Conservation (phyloP, 1,284 basidiomycete species). For the Cystobasidium pallidum region DNA sequence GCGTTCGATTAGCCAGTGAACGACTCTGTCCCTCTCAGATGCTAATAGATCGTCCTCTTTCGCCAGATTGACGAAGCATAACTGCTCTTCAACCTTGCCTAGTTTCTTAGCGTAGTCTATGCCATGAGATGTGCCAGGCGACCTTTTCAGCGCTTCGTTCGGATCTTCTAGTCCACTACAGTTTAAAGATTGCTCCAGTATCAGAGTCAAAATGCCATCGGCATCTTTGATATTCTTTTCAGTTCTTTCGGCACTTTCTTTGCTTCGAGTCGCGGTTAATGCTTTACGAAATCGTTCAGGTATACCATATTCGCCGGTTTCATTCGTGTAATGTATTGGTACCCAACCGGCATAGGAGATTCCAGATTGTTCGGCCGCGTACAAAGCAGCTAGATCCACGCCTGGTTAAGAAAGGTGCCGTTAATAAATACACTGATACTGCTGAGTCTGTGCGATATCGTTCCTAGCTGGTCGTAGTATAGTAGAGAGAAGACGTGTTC, state of each 20-base stretch:
- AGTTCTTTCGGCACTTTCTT: conserved; percentile 25
- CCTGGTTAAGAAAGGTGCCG: too few relatives aligned
- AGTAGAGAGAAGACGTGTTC: too few relatives aligned
- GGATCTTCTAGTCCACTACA: neutral
- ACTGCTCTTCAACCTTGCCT: conserved; percentile 31
- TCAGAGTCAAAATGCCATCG: conserved; percentile 35
- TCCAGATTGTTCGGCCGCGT: conserved; percentile 22
- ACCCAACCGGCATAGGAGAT: conserved; percentile 36
- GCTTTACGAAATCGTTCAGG: conserved; percentile 26
- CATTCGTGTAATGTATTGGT: conserved; percentile 36
- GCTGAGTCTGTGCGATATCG: too few relatives aligned
- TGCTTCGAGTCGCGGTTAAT: conserved; percentile 18
- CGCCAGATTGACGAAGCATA: conserved; percentile 31
- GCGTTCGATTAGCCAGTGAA: neutral
- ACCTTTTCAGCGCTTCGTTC: neutral
- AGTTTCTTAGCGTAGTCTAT: conserved; percentile 31
- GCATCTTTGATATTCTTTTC: conserved; percentile 36
- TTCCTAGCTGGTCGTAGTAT: too few relatives aligned
- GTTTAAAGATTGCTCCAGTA: neutral
- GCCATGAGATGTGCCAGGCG: conserved; percentile 33
- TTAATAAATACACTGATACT: too few relatives aligned
- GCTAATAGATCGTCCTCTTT: neutral
- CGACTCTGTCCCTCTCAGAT: neutral
- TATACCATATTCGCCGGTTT: conserved; percentile 33
- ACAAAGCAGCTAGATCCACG: conserved; percentile 37